These are phyloP conservation scores for Fusarium albosuccineum DNA, from an alignment of 2,329 filamentous ascomycete genomes.

Conservation along the genomic window DNA sequence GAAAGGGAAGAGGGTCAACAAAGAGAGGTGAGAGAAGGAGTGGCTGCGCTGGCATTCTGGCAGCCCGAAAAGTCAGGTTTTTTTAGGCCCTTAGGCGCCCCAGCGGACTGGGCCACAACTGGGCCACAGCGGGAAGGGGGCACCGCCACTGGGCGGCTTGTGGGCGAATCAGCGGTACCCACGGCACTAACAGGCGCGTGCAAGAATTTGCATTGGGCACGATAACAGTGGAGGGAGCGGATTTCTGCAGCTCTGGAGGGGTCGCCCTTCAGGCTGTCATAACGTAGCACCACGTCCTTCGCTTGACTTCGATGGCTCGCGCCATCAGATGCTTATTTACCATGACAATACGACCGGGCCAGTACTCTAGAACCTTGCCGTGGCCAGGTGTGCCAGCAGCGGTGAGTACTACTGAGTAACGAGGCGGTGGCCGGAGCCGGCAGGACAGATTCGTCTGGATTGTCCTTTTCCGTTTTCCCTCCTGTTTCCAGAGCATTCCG, in stretches of 20 bases:
- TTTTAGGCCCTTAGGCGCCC: constrained; percentile 34
- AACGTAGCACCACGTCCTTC: constrained; percentile 44
- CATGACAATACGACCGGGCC: constrained; percentile 30
- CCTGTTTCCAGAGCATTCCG: constrained; percentile 30
- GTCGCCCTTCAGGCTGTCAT: not conserved
- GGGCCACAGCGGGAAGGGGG: constrained; percentile 31
- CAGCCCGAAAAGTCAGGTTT: constrained; percentile 52
- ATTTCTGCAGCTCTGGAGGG: constrained; percentile 2
- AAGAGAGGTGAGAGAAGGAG: constrained; percentile 47
- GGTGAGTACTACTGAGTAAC: constrained; percentile 14
- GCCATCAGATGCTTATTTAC: constrained; percentile 42
- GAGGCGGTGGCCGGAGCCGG: constrained; percentile 27
- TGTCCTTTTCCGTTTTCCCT: not conserved
- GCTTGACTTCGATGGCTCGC: constrained; percentile 44
- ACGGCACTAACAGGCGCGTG: constrained; percentile 44
- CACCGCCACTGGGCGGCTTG: constrained; percentile 44
- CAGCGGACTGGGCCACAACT: constrained; percentile 25
- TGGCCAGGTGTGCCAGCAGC: constrained; percentile 20
- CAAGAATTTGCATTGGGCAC: constrained; percentile 32
- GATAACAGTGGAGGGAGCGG: constrained; percentile 39
- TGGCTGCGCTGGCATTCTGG: constrained; percentile 42
- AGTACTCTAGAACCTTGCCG: constrained; percentile 1
- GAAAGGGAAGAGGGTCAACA: constrained; percentile 46
- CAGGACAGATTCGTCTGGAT: constrained; percentile 4
- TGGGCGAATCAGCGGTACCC: constrained; percentile 41